Conservation (phyloP, 768 basidiomycete species). For the Filobasidium floriforme region DNA sequence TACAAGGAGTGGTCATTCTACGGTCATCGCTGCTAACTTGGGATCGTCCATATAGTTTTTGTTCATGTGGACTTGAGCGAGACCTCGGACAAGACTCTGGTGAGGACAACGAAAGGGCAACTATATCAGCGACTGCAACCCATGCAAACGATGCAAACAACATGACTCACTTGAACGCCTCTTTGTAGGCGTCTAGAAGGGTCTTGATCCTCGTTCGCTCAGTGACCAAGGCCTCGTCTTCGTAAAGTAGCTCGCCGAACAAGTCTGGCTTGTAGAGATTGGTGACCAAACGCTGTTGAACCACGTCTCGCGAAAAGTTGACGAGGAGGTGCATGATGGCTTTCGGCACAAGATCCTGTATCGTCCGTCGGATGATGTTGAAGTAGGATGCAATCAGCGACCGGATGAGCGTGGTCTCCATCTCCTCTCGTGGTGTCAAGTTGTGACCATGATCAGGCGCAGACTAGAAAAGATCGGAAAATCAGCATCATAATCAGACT, state of each 20-base stretch:
- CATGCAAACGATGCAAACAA: background rate
- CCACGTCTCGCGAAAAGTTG: slow-evolving; percentile 90
- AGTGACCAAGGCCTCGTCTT: slow-evolving; percentile 89
- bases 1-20: too few relatives aligned
- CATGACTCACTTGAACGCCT: slow-evolving; percentile 40
- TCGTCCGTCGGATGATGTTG: slow-evolving; percentile 87
- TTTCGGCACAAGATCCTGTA: slow-evolving; percentile 94
- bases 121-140: background rate
- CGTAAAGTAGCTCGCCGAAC: slow-evolving; percentile 81
- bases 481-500: background rate
- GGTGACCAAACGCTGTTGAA: slow-evolving; percentile 93
- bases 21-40: background rate
- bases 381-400: slow-evolving; percentile 94
- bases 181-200: slow-evolving; percentile 89
- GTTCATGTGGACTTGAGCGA: slow-evolving; percentile 35
- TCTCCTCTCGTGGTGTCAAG: slow-evolving; percentile 77
- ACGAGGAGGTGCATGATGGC: slow-evolving; percentile 82
- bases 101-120: background rate
- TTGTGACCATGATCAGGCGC: slow-evolving; percentile 55
- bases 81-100: slow-evolving; percentile 43
- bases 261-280: slow-evolving; percentile 88
- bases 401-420: slow-evolving; percentile 92
- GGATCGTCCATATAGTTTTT: background rate
- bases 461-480: slow-evolving; percentile 44
- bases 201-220: slow-evolving; percentile 91